Conservation (phyloP, 768 basidiomycete genomes). For the Leccinum pellstonianum region DNA sequence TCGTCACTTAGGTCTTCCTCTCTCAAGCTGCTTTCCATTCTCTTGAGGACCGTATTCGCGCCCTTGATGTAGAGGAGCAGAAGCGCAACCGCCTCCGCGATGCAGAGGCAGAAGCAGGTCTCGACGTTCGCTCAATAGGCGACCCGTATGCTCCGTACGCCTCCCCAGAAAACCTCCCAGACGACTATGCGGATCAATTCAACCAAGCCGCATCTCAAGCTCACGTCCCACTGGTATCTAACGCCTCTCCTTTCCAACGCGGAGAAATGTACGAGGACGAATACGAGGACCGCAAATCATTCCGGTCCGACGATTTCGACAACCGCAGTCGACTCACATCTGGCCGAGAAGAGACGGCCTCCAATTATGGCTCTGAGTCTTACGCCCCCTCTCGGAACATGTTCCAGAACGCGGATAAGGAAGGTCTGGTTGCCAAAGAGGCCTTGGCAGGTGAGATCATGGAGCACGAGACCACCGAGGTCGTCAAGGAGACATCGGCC, state of each 20-base stretch:
- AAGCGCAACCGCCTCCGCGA: conserved; percentile 77
- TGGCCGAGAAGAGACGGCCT: conserved; percentile 72
- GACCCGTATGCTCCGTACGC: too few relatives aligned
- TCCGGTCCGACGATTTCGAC: conserved; percentile 78
- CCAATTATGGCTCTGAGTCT: conserved; percentile 86
- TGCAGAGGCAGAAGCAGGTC: not conserved
- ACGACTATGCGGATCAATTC: too few relatives aligned
- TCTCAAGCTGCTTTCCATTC: conserved; percentile 82
- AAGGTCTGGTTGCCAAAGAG: conserved; percentile 75
- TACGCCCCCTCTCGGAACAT: conserved; percentile 95
- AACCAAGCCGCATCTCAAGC: too few relatives aligned
- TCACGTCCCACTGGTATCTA: conserved; percentile 37
- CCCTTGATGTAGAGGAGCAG: conserved; percentile 82
- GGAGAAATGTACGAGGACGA: conserved; percentile 74
- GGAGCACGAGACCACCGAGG: too few relatives aligned
- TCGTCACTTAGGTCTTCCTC: conserved; percentile 71
- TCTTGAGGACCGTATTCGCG: conserved; percentile 84
- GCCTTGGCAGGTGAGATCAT: conserved; percentile 46
- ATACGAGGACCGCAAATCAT: conserved; percentile 73
- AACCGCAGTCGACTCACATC: conserved; percentile 75
- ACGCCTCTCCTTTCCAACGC: conserved; percentile 81
- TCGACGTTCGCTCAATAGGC: too few relatives aligned
- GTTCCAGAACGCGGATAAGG: conserved; percentile 84
- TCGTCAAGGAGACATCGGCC: too few relatives aligned
- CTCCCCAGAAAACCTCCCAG: too few relatives aligned